Base-by-base conservation (phyloP, 345 rosid genomes). In the Corymbia maculata region DNA sequence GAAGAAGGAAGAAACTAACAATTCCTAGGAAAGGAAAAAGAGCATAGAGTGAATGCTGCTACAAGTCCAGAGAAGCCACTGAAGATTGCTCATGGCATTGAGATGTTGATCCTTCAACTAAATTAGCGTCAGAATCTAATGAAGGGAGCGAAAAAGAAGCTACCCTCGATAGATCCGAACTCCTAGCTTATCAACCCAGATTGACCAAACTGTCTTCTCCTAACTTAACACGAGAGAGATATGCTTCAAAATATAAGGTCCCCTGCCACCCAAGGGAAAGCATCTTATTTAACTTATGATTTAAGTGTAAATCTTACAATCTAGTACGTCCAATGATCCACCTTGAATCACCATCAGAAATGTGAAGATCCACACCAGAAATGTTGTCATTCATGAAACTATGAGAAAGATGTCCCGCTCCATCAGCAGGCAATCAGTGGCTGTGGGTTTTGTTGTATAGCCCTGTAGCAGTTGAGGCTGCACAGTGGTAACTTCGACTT, bases 381-480 rank as follows among this genome's bases (percentile, higher is more conserved):
- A 75, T 75, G 2, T 19, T 28, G 84, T 6, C 49, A 36, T 75
- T 42, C 49, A 19, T 9, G 15, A 75, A 19, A 42, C 28, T 42
- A 42, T 14, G 9, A 12, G 49, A 75, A 42, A 75, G 84, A 75
- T 4, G 13, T 75, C 84, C 84, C 28, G 28, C 49, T 75, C 84
- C 84, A 75, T 75, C 82, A 70, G 82, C 82, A 70, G 49, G 82
- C 49, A 36, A 70, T 44, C 82, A 75, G 84, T 11, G 84, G 84
- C 28, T 75, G 84, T 19, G 49, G 24, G 19, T 90, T 94, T 85
- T 89, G 93, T 89, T 93, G 94, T 88, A 97, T 87, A 45, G 97
- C 98, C 91, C 95, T 97, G 94, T 98, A 98, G 91, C 99, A 98
- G 88, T 91, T 88, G 87, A 98, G 95, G 90, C 99, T 98, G 93